Evolutionary conservation across 2,329 filamentous ascomycete genomes (phyloP).

Genomic region (Escovopsis weberi): DNA sequence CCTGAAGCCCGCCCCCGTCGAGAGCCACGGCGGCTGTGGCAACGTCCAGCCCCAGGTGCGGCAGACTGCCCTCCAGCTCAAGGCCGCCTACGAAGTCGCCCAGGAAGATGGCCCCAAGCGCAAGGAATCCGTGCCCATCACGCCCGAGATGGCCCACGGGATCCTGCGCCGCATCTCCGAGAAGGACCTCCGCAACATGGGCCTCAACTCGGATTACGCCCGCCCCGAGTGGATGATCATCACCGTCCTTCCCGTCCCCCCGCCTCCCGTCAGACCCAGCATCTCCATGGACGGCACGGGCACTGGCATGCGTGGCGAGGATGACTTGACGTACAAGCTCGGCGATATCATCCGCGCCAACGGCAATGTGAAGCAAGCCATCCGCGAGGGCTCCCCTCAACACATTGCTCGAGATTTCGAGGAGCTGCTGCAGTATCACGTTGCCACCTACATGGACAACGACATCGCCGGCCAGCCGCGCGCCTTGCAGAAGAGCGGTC

Average conservation of each 20-base stretch:
- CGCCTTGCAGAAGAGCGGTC: conserved; percentile 89
- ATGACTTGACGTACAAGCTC: conserved; percentile 98
- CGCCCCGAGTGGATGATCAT: conserved; percentile 97
- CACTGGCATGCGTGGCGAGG: conserved; percentile 85
- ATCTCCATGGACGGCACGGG: conserved; percentile 94
- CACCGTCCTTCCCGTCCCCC: conserved; percentile 86
- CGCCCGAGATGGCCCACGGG: conserved; percentile 68
- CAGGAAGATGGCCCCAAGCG: conserved; percentile 56
- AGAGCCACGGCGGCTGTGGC: conserved; percentile 79
- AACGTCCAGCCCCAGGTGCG: conserved; percentile 81
- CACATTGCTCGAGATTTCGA: conserved; percentile 90
- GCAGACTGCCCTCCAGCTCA: conserved; percentile 72
- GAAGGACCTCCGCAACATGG: conserved; percentile 71
- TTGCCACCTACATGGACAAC: conserved; percentile 99
- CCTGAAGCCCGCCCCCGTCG: conserved; percentile 34
- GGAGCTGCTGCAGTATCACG: conserved; percentile 86
- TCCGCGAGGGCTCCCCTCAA: conserved; percentile 78
- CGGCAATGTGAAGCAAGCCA: conserved; percentile 80
- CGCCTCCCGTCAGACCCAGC: conserved; percentile 88
- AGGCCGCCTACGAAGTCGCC: conserved; percentile 51
- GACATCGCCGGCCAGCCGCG: conserved; percentile 93
- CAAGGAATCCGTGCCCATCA: conserved; percentile 69
- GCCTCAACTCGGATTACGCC: conserved; percentile 86
- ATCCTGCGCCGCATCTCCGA: conserved; percentile 78
- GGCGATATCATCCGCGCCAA: conserved; percentile 98